Conservation (phyloP, 2,329 filamentous ascomycete genomes). For the Fusarium nisikadoi region DNA sequence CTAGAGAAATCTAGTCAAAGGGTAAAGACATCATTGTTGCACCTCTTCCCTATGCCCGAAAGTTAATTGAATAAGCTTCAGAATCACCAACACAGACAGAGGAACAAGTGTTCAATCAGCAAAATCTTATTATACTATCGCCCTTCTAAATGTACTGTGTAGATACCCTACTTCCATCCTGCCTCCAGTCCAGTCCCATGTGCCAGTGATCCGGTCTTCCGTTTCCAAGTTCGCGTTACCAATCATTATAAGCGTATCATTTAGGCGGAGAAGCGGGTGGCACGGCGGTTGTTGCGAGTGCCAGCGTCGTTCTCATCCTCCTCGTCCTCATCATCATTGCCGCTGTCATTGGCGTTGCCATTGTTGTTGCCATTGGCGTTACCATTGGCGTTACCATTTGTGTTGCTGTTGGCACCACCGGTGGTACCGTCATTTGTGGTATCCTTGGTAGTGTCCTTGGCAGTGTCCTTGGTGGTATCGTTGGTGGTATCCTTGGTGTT, state of each 20-base stretch:
- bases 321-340: not conserved
- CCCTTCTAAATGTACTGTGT: not conserved
- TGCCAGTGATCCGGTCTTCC: accelerated
- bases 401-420: not conserved
- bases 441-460: not conserved
- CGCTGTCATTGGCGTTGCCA: not conserved
- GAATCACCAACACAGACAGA: accelerated
- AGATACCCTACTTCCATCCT: not conserved
- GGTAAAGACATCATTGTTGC: too few species aligned
- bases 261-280: not conserved
- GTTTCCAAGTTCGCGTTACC: accelerated
- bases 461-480: not conserved
- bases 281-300: conserved; percentile 4
- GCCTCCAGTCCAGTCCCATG: not conserved
- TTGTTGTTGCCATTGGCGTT: not conserved
- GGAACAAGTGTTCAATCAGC: not conserved
- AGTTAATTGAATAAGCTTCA: accelerated
- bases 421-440: not conserved
- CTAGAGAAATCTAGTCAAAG: too few species aligned
- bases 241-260: not conserved
- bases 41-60: not conserved
- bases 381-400: not conserved
- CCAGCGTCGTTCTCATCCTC: not conserved
- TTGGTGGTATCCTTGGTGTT: not conserved
- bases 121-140: not conserved